Percentiles rank a stretch among this genome's conserved stretches.
phyloP scores from a whole-genome alignment of 192 early-diverging fungal species.

The Coemansia sp. region DNA sequence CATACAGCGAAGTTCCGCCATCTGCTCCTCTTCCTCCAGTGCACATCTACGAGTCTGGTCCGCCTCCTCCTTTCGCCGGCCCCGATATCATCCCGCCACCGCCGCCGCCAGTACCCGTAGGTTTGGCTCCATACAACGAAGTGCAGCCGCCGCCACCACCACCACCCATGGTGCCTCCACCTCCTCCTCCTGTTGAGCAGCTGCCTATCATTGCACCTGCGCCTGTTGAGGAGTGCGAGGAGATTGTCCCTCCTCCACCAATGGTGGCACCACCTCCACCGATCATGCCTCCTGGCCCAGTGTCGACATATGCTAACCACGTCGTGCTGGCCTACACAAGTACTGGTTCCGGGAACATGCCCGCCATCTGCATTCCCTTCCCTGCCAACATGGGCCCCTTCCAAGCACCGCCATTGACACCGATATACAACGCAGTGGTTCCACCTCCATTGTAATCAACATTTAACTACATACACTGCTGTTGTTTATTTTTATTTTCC shows the following conservation, averaged over 20 bases:
- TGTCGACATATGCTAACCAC: conserved; percentile 21
- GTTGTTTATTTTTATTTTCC: neutral
- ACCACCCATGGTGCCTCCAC: neutral
- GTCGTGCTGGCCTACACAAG: conserved; percentile 46
- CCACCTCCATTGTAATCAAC: conserved; percentile 17
- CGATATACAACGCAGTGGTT: conserved; percentile 37
- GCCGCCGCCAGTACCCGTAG: conserved; percentile 23
- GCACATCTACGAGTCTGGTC: conserved; percentile 16
- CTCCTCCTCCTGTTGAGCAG: conserved; percentile 1
- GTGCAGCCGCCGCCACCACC: neutral
- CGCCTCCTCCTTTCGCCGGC: conserved; percentile 7
- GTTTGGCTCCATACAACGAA: conserved; percentile 13
- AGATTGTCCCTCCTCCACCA: conserved; percentile 2
- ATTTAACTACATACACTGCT: conserved; percentile 8
- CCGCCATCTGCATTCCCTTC: conserved; percentile 49
- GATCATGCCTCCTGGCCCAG: conserved; percentile 9
- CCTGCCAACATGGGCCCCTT: conserved; percentile 20
- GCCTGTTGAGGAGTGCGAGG: conserved; percentile 29
- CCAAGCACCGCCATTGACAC: conserved; percentile 22
- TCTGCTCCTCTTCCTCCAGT: conserved; percentile 9
- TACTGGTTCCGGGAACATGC: conserved; percentile 42
- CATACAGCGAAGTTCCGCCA: conserved; percentile 16
- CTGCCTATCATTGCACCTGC: conserved; percentile 12
- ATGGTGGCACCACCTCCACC: conserved; percentile 16
- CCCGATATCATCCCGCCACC: conserved; percentile 14